Percentiles rank a stretch among this genome's conserved stretches.
Evolutionary conservation across 371 early-diverging fungal species (phyloP).

Genomic region (Mortierella sp.): DNA sequence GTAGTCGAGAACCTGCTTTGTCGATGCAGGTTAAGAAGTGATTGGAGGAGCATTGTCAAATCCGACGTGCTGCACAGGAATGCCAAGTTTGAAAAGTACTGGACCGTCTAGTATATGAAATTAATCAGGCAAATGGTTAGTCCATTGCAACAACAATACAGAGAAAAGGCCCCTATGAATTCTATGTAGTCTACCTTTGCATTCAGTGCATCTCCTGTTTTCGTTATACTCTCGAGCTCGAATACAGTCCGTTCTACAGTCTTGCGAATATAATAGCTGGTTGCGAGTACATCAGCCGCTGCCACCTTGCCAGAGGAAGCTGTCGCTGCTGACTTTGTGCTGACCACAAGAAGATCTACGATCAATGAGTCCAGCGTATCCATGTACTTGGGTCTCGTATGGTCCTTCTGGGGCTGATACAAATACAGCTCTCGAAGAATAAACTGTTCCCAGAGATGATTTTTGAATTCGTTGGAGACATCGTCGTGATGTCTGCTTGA

Average conservation of each 20-base stretch:
- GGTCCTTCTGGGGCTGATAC: background rate
- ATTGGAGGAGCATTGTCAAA: slow-evolving; percentile 38
- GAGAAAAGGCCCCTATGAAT: too few species aligned
- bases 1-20: slow-evolving; percentile 34
- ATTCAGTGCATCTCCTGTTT: slow-evolving; percentile 17
- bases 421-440: slow-evolving; percentile 39
- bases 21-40: slow-evolving; percentile 29
- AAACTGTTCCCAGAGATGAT: slow-evolving; percentile 28
- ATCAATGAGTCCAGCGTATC: slow-evolving; percentile 18
- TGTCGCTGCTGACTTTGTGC: slow-evolving; percentile 17
- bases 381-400: background rate
- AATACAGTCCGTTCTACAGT: slow-evolving; percentile 34
- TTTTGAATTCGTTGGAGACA: slow-evolving; percentile 24
- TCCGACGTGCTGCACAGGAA: slow-evolving; percentile 42
- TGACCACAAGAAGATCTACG: slow-evolving; percentile 35
- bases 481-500: slow-evolving; percentile 8
- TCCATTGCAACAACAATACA: background rate
- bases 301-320: slow-evolving; percentile 7
- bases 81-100: slow-evolving; percentile 41
- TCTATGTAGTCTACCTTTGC: slow-evolving; percentile 22
- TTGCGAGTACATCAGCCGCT: background rate
- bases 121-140: background rate
- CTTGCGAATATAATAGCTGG: slow-evolving; percentile 35
- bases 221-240: slow-evolving; percentile 41
- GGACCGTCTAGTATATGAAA: slow-evolving; percentile 36